Evolutionary conservation across 1,284 basidiomycete species (phyloP), one percentile per base, ranked within the genome.

Genomic region (Meripilus lineatus): DNA sequence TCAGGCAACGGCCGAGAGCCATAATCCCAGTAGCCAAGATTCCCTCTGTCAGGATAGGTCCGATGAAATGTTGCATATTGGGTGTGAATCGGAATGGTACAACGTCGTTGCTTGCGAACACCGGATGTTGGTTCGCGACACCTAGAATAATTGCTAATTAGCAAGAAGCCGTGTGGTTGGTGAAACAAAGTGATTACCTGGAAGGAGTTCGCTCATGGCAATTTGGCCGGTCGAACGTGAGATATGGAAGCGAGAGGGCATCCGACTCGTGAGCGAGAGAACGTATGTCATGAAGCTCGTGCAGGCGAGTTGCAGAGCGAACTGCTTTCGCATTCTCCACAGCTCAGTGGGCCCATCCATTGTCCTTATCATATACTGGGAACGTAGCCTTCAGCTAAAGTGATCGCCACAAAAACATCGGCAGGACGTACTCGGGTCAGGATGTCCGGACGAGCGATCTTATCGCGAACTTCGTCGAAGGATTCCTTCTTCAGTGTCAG

Each of bases 11-110:
- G 2, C 87, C 94, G 39, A 99, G 91, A 0, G 95, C 89, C 74
- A 97, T 89, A 26, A 97, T 81, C 1, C 88, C 81, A 7, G 89
- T 78, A 0, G 90, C 85, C 40, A 99, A 69, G 24, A 97, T 68
- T 14, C 95, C 96, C 63, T 99, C 97, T 10, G 87, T 89, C 28
- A 91, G 86, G 40, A 92, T 79, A 1, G 89, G 86, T 0, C 90
- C 93, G 40, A 99, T 71, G 68, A 99, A 96, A 56, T 83, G 75
- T 65, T 99, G 97, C 70, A 99, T 82, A 64, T 97, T 98, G 2
- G 94, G 94, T 10, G 93, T 97, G 53, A 97, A 81, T 8, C 96
- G 85, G 87, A 99, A 99, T 0, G 96, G 95, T 10, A 97, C 93
- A 2, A 84, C 75, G 54, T 99, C 96, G 50, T 75, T 81, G 2